A percentile compares a stretch with the other conserved stretches of the same genome.
phyloP scores from a whole-genome alignment of 345 rosid species.

The Limnanthes douglasii region DNA sequence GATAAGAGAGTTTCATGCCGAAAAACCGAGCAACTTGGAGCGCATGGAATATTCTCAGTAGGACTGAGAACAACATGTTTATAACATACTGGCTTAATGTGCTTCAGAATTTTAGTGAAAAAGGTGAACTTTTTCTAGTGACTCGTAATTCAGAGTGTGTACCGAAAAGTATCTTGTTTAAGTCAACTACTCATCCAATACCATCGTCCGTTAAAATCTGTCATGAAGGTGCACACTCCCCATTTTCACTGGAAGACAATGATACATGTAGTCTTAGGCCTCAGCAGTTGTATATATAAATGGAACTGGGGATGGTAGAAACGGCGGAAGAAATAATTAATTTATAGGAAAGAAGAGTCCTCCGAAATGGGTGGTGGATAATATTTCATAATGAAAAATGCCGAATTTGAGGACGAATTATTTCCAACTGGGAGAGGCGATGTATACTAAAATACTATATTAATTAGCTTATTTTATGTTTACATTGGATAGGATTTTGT shows the following conservation, averaged over 20 bases:
- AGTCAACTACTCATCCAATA: slow-evolving; percentile 45
- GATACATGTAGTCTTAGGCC: no score
- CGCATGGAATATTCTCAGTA: slow-evolving; percentile 62
- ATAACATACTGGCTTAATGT: slow-evolving; percentile 64
- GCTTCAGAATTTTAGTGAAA: slow-evolving; percentile 59
- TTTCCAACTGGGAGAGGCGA: no score
- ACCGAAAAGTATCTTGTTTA: slow-evolving; percentile 30
- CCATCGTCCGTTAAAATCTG: slow-evolving; percentile 40
- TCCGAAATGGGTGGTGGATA: no score
- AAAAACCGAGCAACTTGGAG: slow-evolving; percentile 53
- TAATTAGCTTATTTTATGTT: no score
- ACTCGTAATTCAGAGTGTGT: slow-evolving; percentile 39
- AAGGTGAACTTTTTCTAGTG: slow-evolving; percentile 30
- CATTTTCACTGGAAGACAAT: slow-evolving; percentile 91
- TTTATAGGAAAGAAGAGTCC: no score
- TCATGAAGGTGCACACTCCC: slow-evolving; percentile 59
- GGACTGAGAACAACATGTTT: slow-evolving; percentile 27
- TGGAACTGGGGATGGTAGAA: no score
- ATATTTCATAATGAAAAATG: no score
- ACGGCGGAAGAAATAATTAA: no score
- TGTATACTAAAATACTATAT: no score
- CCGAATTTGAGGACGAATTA: no score
- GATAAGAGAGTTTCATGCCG: slow-evolving; percentile 56
- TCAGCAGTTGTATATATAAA: no score
- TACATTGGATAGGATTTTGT: no score